Evolutionary conservation across 441 rosid genomes (phyloP).

Genomic region (Brassica hybrid): DNA sequence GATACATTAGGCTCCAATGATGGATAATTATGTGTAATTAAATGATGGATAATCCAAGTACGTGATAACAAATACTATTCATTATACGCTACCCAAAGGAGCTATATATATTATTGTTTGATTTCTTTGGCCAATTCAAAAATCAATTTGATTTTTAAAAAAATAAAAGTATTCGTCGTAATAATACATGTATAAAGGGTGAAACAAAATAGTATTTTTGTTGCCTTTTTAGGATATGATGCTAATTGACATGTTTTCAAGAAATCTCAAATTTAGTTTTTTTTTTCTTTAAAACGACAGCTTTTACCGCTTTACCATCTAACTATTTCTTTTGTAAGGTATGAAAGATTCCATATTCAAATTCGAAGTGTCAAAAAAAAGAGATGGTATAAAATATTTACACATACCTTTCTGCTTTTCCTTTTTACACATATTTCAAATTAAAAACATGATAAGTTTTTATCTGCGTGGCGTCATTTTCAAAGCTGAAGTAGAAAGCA

Average conservation of each 20-base stretch:
- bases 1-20: not conserved
- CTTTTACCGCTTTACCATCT: not conserved
- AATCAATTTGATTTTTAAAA: not conserved
- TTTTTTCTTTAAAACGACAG: not conserved
- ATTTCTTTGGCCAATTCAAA: not conserved
- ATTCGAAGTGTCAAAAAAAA: constrained; percentile 29
- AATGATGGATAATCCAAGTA: not conserved
- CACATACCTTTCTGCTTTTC: constrained; percentile 23
- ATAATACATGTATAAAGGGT: not conserved
- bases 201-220: not conserved
- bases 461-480: constrained; percentile 47
- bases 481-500: constrained; percentile 42
- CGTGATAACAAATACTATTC: not conserved
- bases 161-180: not conserved
- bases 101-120: not conserved
- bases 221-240: constrained; percentile 6
- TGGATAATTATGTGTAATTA: not conserved
- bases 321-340: not conserved
- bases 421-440: constrained; percentile 8
- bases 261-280: not conserved
- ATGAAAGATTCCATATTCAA: constrained; percentile 40
- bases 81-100: not conserved
- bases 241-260: constrained; percentile 15
- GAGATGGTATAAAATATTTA: constrained; percentile 28
- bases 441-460: not conserved